Base-by-base conservation (phyloP, 2,329 filamentous ascomycete species). In the Teratosphaeria gauchensis region DNA sequence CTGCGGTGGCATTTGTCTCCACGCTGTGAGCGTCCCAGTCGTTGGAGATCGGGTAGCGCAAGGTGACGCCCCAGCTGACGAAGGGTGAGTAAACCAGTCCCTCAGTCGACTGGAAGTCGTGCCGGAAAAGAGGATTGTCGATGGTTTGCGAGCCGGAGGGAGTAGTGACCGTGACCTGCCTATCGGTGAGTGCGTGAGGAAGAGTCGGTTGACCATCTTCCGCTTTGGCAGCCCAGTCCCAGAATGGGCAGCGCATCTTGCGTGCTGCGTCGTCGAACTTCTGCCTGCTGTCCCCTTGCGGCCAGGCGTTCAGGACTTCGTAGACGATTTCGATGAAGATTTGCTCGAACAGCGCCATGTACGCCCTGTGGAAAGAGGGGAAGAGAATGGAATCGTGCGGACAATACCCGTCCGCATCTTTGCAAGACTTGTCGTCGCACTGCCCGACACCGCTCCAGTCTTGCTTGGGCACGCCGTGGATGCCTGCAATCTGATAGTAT, bases 301-400 rank as follows among this genome's bases (percentile, higher is more conserved):
- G 35, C 42, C 42, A 48, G n/a, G n/a, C 16, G 7, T 48, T 21
- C 42, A 48, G 19, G 31, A 72, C 60, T 3, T 67, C 59, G 46
- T 65, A 60, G 48, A 66, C 70, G 21, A 68, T 53, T 28, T 61
- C 61, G 56, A 71, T 56, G 59, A 72, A 68, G 51, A 67, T 58
- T 61, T 72, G 70, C 63, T 72, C 70, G 58, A 68, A 71, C 9
- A 71, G 64, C 21, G 69, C 69, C 59, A 68, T 64, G 60, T 69
- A 72, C 53, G 63, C 58, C 51, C 70, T 69, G 59, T 72, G 70
- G 69, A 69, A 72, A 2, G 63, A 56, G 21, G 70, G 69, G 53
- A 72, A 72, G 24, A 69, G 66, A n/a, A 69, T 58, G 3, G 68
- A 70, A 48, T 67, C 62, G 65, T 72, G 70, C n/a, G 68, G 66